phyloP scores from a whole-genome alignment of 2,329 filamentous ascomycete species.

The Neonectria faginata region DNA sequence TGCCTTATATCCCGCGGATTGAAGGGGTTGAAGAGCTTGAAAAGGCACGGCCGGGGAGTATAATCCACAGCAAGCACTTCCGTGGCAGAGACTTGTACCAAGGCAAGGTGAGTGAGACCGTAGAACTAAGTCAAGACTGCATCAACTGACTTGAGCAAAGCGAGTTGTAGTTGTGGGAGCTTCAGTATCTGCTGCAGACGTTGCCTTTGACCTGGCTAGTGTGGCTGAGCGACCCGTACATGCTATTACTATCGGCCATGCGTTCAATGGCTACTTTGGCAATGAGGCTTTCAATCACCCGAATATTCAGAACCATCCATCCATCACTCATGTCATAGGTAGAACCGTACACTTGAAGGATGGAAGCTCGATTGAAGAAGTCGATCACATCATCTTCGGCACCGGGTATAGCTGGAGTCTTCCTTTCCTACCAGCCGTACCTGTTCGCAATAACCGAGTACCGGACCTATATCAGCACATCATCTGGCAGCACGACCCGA shows the following conservation, averaged over 20 bases:
- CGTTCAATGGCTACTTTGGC: constrained; percentile 66
- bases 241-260: constrained; percentile 62
- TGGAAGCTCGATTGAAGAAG: constrained; percentile 61
- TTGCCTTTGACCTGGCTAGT: constrained; percentile 64
- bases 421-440: constrained; percentile 67
- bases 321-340: constrained; percentile 58
- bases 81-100: constrained; percentile 58
- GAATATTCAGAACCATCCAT: constrained; percentile 57
- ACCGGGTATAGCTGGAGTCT: constrained; percentile 74
- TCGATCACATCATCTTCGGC: constrained; percentile 74
- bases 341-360: constrained; percentile 67
- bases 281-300: constrained; percentile 71
- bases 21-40: constrained; percentile 62
- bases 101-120: constrained; percentile 54
- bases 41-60: constrained; percentile 58
- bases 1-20: constrained; percentile 66
- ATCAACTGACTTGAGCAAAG: constrained; percentile 48
- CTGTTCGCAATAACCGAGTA: constrained; percentile 65
- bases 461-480: constrained; percentile 69
- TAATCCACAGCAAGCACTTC: constrained; percentile 67
- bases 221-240: constrained; percentile 61
- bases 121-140: neutral
- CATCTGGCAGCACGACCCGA: constrained; percentile 66
- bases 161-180: constrained; percentile 72
- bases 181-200: constrained; percentile 74